Evolutionary conservation across 108 stramenopile genomes (phyloP).

Genomic region (Epithemia pelagica): DNA sequence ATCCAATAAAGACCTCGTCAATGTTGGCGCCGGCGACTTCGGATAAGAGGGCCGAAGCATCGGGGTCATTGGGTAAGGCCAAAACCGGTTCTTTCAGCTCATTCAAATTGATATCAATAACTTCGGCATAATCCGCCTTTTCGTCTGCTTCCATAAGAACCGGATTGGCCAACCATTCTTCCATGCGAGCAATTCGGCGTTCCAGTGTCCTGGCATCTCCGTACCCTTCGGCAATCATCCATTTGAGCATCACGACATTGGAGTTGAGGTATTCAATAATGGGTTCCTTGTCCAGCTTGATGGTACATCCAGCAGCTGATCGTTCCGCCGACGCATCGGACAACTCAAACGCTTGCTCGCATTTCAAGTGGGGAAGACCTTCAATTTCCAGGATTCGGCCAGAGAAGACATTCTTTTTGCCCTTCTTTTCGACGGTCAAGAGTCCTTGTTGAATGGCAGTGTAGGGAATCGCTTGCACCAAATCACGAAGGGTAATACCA

Average conservation of each 20-base stretch:
- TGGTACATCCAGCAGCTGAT: conserved; percentile 93
- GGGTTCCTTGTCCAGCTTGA: conserved; percentile 90
- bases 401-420: conserved; percentile 94
- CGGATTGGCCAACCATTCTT: conserved; percentile 89
- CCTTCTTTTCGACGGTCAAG: conserved; percentile 91
- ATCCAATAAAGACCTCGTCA: conserved; percentile 96
- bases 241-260: conserved; percentile 94
- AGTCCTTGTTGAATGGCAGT: conserved; percentile 87
- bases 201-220: conserved; percentile 90
- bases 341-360: conserved; percentile 96
- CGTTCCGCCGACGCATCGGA: conserved; percentile 90
- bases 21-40: conserved; percentile 84
- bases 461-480: conserved; percentile 95
- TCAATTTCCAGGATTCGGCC: conserved; percentile 94
- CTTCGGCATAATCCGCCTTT: conserved; percentile 84
- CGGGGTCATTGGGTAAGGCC: conserved; percentile 93
- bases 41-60: conserved; percentile 80
- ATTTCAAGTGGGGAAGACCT: conserved; percentile 89
- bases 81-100: conserved; percentile 92
- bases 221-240: conserved; percentile 97
- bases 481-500: conserved; percentile 92
- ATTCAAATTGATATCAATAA: conserved; percentile 90
- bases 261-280: conserved; percentile 89
- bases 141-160: conserved; percentile 83
- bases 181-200: conserved; percentile 92